Base-by-base conservation (phyloP, 139 green algal genomes). In the Chlorella vulgaris region DNA sequence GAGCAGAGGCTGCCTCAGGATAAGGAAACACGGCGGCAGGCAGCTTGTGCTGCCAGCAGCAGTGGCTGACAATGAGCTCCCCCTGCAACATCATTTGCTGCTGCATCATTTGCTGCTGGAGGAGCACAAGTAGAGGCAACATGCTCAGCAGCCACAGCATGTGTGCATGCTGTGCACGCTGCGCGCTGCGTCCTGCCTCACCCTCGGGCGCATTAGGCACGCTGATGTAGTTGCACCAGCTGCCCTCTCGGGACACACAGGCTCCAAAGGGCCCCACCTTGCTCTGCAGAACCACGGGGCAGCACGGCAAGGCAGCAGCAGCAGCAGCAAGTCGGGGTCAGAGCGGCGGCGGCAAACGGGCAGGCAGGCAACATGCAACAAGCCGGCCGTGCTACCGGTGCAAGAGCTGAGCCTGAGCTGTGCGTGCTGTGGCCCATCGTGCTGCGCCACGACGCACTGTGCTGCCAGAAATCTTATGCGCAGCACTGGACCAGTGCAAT, bases 181-280 rank as follows among this genome's bases (percentile, higher is more conserved):
- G 31, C 7, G 29, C 61, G n/a, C 15, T 7, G 3, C 62, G 2
- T 33, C 24, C 7, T 24, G 7, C 10, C 76, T 47, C 31, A 82
- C 76, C 76, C 43, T 82, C 76, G 26, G 76, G 76, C 76, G 42
- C 75, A 62, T 70, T 82, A 22, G 76, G 76, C 35, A 82, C 76
- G 21, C 31, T 43, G 43, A 83, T 83, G 66, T 83, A 83, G 50
- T 83, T 83, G 65, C 77, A 83, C 77, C 77, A 83, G 66, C 42
- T 68, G 77, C 77, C 77, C 38, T 76, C 77, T 10, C 77, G 77
- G 8, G 28, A 8, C 35, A 83, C 77, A 35, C 65, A 83, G 2
- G 47, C 77, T 47, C 77, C 77, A 83, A 83, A 83, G 2, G 77
- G 77, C 35, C 77, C 77, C 26, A 77, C 77, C 65, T 83, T 80